Evolutionary conservation across 352 stramenopile species (phyloP), one percentile per base, ranked within the genome.

Genomic region (Globisporangium emineosum): DNA sequence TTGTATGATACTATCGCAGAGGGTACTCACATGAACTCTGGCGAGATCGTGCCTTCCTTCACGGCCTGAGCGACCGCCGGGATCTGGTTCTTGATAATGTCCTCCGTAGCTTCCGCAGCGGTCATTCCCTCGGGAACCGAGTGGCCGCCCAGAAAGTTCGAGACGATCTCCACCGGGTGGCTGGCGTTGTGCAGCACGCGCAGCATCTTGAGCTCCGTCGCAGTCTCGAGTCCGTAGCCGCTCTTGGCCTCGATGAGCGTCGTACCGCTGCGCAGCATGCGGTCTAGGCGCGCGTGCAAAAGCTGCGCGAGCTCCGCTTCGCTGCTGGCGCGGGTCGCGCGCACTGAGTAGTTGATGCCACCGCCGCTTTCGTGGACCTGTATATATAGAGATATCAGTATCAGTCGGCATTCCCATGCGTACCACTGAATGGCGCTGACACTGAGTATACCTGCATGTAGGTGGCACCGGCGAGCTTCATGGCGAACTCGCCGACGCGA

Each of bases 171-270:
- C 32, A 93, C 78, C 1, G 83, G 72, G 59, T 85, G 65, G 13
- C 69, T 79, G 8, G 77, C 76, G 1, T 72, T 81, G 62, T 93
- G 82, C 25, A 95, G 55, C 68, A 95, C 84, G n/a, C 76, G 73
- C 33, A 95, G 78, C 83, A 95, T 90, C 71, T 95, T 95, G 57
- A 95, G 69, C 64, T 95, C 84, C 17, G 85, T 88, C 21, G 87
- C 83, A 1, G 81, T 79, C 53, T 93, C 86, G n/a, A 95, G 73
- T 19, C 86, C 86, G 57, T 95, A 95, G 35, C 86, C 84, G 49
- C 81, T 91, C 75, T 95, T 95, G 65, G 81, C 83, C 55, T 95
- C 84, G 52, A 89, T 82, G 30, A 91, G 70, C 29, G 84, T 95
- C 47, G 86, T 93, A 33, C 86, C 84, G 33, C 75, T 71, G 50